A percentile compares a stretch with the other conserved stretches of the same genome.
These are phyloP conservation scores for Neoboletus magnificus DNA, from an alignment of 768 basidiomycete species.

Conservation along the genomic window DNA sequence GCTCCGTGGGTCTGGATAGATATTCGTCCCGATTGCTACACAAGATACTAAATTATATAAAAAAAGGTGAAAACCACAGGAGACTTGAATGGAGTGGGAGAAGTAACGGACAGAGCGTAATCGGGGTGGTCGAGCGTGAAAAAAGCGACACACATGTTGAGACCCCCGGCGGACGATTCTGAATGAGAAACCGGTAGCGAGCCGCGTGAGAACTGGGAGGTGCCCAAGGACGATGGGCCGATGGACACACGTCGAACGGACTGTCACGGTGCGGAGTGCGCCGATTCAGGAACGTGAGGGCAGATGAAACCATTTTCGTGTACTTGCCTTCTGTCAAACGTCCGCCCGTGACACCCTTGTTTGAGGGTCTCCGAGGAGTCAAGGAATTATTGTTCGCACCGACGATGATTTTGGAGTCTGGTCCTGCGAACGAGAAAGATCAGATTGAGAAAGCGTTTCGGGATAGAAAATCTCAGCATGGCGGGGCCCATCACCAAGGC, in stretches of 20 bases:
- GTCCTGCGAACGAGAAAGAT: neutral
- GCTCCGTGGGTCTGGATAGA: conserved; percentile 60
- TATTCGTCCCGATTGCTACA: conserved; percentile 77
- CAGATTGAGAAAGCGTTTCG: neutral
- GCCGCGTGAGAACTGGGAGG: neutral
- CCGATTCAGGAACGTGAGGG: neutral
- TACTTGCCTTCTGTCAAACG: conserved; percentile 5
- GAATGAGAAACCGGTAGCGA: neutral
- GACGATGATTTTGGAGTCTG: neutral
- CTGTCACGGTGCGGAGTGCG: neutral
- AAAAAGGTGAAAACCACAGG: neutral
- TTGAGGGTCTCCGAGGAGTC: conserved; percentile 11
- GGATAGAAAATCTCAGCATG: conserved; percentile 2
- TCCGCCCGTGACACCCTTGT: neutral
- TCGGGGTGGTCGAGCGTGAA: conserved; percentile 75
- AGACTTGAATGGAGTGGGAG: neutral
- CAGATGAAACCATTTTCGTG: neutral
- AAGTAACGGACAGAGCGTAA: conserved; percentile 62
- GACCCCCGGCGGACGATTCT: neutral
- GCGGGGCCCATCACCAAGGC: neutral
- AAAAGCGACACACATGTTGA: conserved; percentile 71
- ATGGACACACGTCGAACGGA: conserved; percentile 1
- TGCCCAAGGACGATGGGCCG: neutral
- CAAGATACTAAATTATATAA: conserved; percentile 48
- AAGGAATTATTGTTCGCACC: neutral